A percentile compares a stretch with the other conserved stretches of the same genome.
These are phyloP conservation scores for Solioccasus polychromus DNA, from an alignment of 768 basidiomycete genomes.

Conservation along the genomic window DNA sequence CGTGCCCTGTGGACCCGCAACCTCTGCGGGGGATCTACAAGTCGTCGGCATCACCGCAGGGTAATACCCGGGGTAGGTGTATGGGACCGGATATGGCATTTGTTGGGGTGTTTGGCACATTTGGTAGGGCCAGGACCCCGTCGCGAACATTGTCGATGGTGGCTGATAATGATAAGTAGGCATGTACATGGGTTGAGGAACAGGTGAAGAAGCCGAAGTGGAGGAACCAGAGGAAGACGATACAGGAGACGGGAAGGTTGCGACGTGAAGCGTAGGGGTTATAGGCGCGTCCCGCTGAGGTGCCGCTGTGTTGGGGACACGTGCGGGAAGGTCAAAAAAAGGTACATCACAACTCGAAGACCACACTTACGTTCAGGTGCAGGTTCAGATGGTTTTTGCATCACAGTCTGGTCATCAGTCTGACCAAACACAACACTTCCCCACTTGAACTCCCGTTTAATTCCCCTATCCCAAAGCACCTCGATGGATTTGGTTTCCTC, in stretches of 20 bases:
- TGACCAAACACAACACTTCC: constrained; percentile 75
- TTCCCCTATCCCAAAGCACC: constrained; percentile 76
- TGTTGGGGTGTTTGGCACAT: constrained; percentile 19
- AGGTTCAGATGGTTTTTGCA: constrained; percentile 65
- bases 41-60: constrained; percentile 11
- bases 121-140: constrained; percentile 35
- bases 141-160: constrained; percentile 15
- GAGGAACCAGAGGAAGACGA: constrained; percentile 23
- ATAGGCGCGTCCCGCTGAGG: constrained; percentile 11
- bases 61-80: constrained; percentile 24
- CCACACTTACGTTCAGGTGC: constrained; percentile 46
- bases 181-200: constrained; percentile 20
- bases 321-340: constrained; percentile 9
- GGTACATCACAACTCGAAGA: background rate
- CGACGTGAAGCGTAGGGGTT: constrained; percentile 20
- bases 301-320: constrained; percentile 11
- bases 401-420: constrained; percentile 60
- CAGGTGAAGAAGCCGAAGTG: constrained; percentile 14
- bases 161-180: constrained; percentile 22
- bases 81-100: constrained; percentile 19
- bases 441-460: constrained; percentile 82
- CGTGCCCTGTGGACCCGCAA: constrained; percentile 21
- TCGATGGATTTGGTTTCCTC: constrained; percentile 70
- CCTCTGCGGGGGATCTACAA: constrained; percentile 14
- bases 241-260: constrained; percentile 21